phyloP scores from a whole-genome alignment of 108 stramenopile species.

The Pseudonitzschia multistriata region DNA sequence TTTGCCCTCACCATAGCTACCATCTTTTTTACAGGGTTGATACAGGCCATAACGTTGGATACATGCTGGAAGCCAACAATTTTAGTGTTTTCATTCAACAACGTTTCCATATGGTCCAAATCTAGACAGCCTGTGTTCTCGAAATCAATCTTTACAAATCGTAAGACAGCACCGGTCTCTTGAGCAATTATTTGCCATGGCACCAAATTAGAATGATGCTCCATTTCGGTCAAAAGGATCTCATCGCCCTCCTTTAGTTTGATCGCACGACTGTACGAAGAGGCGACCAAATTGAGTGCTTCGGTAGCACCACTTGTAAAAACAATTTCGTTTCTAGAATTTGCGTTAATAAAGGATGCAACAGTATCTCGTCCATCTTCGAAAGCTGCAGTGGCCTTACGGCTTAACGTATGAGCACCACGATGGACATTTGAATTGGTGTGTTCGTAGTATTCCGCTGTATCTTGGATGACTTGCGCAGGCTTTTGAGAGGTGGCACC shows the following conservation, averaged over 20 bases:
- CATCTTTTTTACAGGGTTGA: constrained; percentile 85
- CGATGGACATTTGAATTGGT: constrained; percentile 94
- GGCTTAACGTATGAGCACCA: constrained; percentile 87
- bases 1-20: constrained; percentile 66
- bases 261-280: constrained; percentile 49
- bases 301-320: constrained; percentile 94
- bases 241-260: constrained; percentile 76
- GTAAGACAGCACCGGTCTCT: constrained; percentile 62
- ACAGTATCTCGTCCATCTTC: constrained; percentile 86
- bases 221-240: constrained; percentile 86
- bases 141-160: constrained; percentile 61
- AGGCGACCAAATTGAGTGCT: constrained; percentile 90
- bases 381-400: constrained; percentile 86
- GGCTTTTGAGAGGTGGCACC: constrained; percentile 98
- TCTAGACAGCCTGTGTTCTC: constrained; percentile 60
- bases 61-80: constrained; percentile 90
- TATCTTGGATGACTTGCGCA: constrained; percentile 65
- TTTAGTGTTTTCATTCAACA: constrained; percentile 73
- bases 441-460: constrained; percentile 66
- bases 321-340: constrained; percentile 80
- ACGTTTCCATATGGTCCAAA: constrained; percentile 49
- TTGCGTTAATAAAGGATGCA: constrained; percentile 76
- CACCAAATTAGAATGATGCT: constrained; percentile 96
- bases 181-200: constrained; percentile 92
- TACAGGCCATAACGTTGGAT: constrained; percentile 85